A percentile compares a stretch with the other conserved stretches of the same genome.
phyloP scores from a whole-genome alignment of 208 protist genomes.

The Naegleria gruberi region DNA sequence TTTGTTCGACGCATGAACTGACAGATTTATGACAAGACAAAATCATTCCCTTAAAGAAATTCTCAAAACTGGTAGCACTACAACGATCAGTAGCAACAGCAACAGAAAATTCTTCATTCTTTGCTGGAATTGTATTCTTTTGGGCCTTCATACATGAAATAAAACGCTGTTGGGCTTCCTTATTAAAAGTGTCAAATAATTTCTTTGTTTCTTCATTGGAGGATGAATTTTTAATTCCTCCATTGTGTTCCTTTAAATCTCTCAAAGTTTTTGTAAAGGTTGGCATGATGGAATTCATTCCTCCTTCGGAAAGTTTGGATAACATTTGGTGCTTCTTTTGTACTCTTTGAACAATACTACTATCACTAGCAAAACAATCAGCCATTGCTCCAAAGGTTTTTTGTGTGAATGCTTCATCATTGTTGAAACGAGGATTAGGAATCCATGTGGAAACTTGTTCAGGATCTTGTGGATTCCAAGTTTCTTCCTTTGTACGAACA shows the following conservation, averaged over 20 bases:
- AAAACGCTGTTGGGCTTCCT: not conserved
- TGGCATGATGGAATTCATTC: not conserved
- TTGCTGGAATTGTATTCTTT: not conserved
- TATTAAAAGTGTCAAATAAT: not conserved
- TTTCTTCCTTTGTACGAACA: not conserved
- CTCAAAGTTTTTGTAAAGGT: not conserved
- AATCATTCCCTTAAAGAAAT: not conserved
- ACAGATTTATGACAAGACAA: not conserved
- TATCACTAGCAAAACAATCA: not conserved
- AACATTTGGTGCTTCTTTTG: not conserved
- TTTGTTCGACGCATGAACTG: not conserved
- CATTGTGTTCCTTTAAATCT: not conserved
- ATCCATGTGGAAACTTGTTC: not conserved
- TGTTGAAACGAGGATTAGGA: not conserved
- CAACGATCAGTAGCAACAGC: not conserved
- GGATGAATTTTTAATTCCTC: not conserved
- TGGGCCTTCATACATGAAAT: not conserved
- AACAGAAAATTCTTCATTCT: not conserved
- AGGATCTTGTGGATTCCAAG: not conserved
- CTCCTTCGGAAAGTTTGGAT: not conserved
- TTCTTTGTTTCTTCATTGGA: not conserved
- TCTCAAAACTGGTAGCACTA: not conserved
- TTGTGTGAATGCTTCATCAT: not conserved
- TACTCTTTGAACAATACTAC: not conserved
- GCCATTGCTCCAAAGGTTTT: not conserved